Base-by-base conservation (phyloP, 768 basidiomycete genomes). In the Harrya chromipes region DNA sequence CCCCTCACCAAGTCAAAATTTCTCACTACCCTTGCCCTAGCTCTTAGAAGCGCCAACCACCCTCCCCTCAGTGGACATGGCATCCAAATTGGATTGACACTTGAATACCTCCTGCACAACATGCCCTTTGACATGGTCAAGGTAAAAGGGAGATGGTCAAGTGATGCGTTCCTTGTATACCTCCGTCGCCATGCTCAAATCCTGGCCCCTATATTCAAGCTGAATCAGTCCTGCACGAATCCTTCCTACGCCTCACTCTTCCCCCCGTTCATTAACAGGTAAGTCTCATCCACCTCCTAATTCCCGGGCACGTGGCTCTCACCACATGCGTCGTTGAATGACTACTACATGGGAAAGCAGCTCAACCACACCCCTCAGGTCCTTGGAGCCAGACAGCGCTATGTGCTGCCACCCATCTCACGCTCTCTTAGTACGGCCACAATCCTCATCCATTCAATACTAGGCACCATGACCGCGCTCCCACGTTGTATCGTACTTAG, bases 21-120 rank as follows among this genome's bases (percentile, higher is more conserved):
- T 43, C 45, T 55, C 29, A 65, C 34, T 1, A 11, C n/a, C 3
- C 31, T 31, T 1, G 31, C 9, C 2, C 2, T 6, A 0, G 12
- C 20, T 17, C 1, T 11, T 4, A 6, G 4, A 1, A 11, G 4
- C 4, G 42, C 42, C 1, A 9, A 31, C 1, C 1, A 17, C 3
- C 19, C 31, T 2, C 20, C 20, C 2, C 4, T 46, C 23, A 24
- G 19, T 1, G 57, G 64, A 1, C 64, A 70, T 35, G 50, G 63
- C 16, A 55, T 66, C 8, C 58, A 59, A 40, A 66, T 68, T 7
- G 64, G 69, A 0, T 50, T 63, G 0, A 72, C 70, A 0, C 55
- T 75, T 0, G 67, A 71, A 45, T 74, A 73, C 50, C 64, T 75
- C 0, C 62, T 75, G 2, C 56, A 60, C 10, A 70, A 69, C 1